These are phyloP conservation scores for Ophiostoma novo-ulmi DNA, from an alignment of 2,329 filamentous ascomycete genomes.

Conservation along the genomic window DNA sequence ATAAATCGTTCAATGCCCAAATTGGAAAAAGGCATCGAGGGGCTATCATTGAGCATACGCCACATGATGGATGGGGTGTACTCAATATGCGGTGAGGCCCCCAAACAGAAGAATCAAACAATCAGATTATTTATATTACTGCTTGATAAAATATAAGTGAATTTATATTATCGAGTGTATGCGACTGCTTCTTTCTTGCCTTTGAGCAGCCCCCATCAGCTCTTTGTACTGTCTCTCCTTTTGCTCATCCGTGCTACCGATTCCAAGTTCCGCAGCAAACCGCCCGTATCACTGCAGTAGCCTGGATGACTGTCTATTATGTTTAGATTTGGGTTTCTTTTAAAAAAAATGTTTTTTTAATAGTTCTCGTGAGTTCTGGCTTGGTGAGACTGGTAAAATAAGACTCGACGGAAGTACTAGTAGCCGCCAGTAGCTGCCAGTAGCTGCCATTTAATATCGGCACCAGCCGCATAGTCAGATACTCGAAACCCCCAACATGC, in stretches of 20 bases:
- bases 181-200: neutral
- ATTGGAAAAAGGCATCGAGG: neutral
- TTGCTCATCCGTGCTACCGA: neutral
- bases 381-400: neutral
- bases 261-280: neutral
- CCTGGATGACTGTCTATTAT: neutral
- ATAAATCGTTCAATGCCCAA: neutral
- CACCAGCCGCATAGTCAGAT: neutral
- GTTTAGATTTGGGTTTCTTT: neutral
- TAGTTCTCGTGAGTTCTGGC: neutral
- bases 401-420: neutral
- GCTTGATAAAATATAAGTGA: neutral
- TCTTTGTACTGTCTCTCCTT: neutral
- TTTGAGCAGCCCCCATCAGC: neutral
- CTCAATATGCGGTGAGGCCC: neutral
- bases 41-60: neutral
- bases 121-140: neutral
- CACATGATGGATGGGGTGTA: neutral
- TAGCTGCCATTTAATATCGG: neutral
- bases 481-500: neutral
- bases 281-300: neutral
- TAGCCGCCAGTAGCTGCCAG: too few species aligned
- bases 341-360: too few species aligned
- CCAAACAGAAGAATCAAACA: neutral
- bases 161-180: neutral